These are phyloP conservation scores for Penstemon davidsonii DNA, from an alignment of 257 asterid genomes.

Conservation along the genomic window DNA sequence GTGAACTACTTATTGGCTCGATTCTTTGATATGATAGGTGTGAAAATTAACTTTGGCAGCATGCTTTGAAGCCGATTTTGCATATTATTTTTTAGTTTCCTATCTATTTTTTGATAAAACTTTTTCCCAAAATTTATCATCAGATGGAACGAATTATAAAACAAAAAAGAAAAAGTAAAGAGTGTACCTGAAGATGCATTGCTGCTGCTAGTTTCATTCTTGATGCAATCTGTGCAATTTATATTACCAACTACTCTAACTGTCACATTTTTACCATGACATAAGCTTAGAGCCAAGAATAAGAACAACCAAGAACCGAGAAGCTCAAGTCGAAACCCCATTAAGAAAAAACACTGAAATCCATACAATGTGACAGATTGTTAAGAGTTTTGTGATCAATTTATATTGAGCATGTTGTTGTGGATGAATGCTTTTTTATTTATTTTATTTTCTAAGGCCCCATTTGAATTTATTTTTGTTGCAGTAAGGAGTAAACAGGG, in stretches of 20 bases:
- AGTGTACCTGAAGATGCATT: slow-evolving; percentile 27
- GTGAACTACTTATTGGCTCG: too few species aligned
- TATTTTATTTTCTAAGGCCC: slow-evolving; percentile 21
- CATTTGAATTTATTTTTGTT: slow-evolving; percentile 17
- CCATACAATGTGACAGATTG: slow-evolving; percentile 1
- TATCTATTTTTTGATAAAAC: too few species aligned
- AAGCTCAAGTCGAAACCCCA: slow-evolving; percentile 33
- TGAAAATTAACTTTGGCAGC: too few species aligned
- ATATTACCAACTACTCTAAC: slow-evolving; percentile 40
- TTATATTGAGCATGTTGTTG: slow-evolving; percentile 33
- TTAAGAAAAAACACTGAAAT: not conserved
- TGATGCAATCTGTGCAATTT: slow-evolving; percentile 41
- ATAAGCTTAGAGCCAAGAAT: slow-evolving; percentile 24
- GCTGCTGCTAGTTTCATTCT: slow-evolving; percentile 26
- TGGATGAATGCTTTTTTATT: not conserved
- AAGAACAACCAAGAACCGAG: slow-evolving; percentile 21
- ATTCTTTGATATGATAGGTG: too few species aligned
- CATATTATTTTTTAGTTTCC: too few species aligned
- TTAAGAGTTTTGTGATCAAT: slow-evolving; percentile 13
- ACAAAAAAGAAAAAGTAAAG: not conserved
- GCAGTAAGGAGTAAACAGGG: slow-evolving; percentile 3
- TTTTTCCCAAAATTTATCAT: not conserved
- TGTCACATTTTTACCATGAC: slow-evolving; percentile 32
- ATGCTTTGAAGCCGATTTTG: too few species aligned
- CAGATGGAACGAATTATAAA: not conserved